Evolutionary conservation across 331 rosid genomes (phyloP), one percentile per base, ranked within the genome.

Genomic region (Malus hybrid): DNA sequence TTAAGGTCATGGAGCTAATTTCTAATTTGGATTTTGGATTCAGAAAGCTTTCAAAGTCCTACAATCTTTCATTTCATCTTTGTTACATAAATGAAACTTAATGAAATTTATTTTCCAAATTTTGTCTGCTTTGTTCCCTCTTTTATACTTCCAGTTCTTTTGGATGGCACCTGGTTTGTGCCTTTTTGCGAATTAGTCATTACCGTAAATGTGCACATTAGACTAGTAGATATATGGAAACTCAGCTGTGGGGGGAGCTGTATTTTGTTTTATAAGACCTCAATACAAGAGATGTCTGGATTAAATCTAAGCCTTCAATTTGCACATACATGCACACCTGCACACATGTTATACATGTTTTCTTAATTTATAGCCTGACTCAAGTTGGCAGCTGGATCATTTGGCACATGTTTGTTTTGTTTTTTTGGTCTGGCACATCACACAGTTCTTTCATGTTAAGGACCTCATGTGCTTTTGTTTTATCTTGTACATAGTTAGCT

Each of bases 401-500:
- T 42, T 42, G 11, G 48, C 48, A 42, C 1, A 42, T 42, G 0
- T 36, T 36, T 36, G 11, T 36, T 36, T 2, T 28, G 2, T 28
- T 28, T 28, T 28, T 28, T 28, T 28, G 16, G 15, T 69, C 29
- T 48, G 61, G 29, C 42, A 15, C 29, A 34, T 22, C n/a, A 22
- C n/a, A 22, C 31, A 7, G 15, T n/a, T 6, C 10, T 20, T 3
- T 20, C 34, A 27, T 31, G 6, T 64, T 54, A 42, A 50, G 18
- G 15, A 44, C 4, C 69, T 78, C 64, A 73, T 1, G 7, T 55
- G 11, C 59, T 31, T 75, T 13, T 48, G 48, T 80, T 77, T 55
- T 42, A 63, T 78, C 62, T 67, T 66, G 18, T 76, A 48, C 76
- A 73, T 68, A 91, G 91, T 65, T 85, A 70, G 76, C 62, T 42